A percentile compares a stretch with the other conserved stretches of the same genome.
Conservation (phyloP, 441 rosid genomes). For the Brassica balearica region DNA sequence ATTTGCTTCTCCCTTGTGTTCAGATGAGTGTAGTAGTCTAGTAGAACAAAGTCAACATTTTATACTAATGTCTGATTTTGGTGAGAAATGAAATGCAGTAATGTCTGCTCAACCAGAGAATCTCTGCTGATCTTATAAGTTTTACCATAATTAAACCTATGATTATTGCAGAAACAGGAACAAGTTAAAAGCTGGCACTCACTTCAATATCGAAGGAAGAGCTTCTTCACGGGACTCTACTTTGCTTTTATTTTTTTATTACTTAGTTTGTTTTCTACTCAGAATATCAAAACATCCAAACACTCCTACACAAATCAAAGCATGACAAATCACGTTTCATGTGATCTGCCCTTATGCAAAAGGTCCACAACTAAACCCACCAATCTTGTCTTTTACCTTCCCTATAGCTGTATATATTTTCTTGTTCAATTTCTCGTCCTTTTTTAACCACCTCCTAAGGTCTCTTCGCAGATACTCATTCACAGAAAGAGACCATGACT, state of each 20-base stretch:
- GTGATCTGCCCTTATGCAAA: conserved; percentile 42
- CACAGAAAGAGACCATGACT: conserved; percentile 25
- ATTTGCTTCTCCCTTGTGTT: conserved; percentile 21
- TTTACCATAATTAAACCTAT: conserved; percentile 3
- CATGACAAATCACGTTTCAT: conserved; percentile 46
- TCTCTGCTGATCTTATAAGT: conserved; percentile 12
- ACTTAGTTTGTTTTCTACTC: neutral
- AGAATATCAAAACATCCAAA: conserved; percentile 33
- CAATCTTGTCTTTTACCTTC: conserved; percentile 43
- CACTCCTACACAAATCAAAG: conserved; percentile 43
- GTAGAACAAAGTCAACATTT: conserved; percentile 19
- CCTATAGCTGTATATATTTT: conserved; percentile 38
- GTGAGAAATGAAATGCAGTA: conserved; percentile 23
- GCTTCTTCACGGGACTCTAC: conserved; percentile 37
- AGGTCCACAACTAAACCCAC: conserved; percentile 45
- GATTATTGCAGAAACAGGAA: conserved; percentile 26
- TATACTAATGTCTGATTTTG: conserved; percentile 11
- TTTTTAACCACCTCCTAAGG: conserved; percentile 11
- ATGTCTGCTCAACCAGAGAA: conserved; percentile 3
- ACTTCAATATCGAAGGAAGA: conserved; percentile 34
- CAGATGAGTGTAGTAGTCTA: conserved; percentile 36
- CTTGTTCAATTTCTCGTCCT: neutral
- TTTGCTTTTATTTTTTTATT: neutral
- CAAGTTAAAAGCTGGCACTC: conserved; percentile 38
- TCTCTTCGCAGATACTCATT: conserved; percentile 25